These are phyloP conservation scores for Camelina neglecta DNA, from an alignment of 345 rosid species.

Conservation along the genomic window DNA sequence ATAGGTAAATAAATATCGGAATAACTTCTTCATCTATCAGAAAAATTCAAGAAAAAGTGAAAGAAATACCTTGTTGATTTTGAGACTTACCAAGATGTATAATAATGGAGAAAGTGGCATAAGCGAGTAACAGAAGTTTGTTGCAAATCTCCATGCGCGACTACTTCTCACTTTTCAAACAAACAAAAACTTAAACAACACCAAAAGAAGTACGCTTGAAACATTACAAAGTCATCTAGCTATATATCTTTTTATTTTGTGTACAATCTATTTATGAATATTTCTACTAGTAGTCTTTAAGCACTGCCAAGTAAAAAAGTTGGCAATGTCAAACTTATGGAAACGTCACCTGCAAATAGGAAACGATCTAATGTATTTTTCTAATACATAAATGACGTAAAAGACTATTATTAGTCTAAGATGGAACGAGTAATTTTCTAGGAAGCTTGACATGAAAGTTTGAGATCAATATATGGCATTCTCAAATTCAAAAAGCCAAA, in stretches of 20 bases:
- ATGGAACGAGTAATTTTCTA: not conserved
- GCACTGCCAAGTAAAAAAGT: not conserved
- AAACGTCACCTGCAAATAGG: conserved; percentile 4
- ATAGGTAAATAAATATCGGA: not conserved
- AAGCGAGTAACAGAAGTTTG: not conserved
- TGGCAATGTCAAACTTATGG: conserved; percentile 27
- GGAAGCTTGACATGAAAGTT: not conserved
- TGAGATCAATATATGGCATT: too few relatives aligned
- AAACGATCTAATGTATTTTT: too few relatives aligned
- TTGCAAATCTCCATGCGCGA: conserved; percentile 22
- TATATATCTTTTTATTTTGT: too few relatives aligned
- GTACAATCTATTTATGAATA: too few relatives aligned
- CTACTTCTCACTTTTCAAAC: not conserved
- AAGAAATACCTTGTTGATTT: conserved; percentile 37
- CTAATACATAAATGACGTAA: not conserved
- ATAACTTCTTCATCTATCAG: not conserved
- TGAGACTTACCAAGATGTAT: conserved; percentile 28
- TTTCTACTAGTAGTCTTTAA: too few relatives aligned
- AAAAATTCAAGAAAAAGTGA: not conserved
- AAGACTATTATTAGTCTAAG: not conserved
- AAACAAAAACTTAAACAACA: not conserved
- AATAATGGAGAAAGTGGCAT: conserved; percentile 8
- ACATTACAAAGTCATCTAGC: too few relatives aligned
- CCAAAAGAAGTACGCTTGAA: not conserved
- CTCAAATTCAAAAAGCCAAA: too few relatives aligned